A percentile compares a stretch with the other conserved stretches of the same genome.
phyloP scores from a whole-genome alignment of 805 yeast species.

The Metschnikowia santaceciliae region DNA sequence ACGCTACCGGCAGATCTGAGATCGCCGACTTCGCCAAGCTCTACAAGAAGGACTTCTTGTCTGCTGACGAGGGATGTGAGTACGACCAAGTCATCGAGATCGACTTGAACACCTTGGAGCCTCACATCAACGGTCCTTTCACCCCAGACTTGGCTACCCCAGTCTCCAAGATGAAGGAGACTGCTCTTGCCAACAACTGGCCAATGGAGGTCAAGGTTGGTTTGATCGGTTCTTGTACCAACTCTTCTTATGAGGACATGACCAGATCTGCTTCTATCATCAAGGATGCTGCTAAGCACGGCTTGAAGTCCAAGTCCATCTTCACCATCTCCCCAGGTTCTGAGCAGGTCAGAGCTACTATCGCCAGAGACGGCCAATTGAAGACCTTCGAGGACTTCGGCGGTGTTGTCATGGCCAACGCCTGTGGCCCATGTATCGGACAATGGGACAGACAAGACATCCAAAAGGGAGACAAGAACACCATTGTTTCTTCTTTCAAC shows the following conservation, averaged over 20 bases:
- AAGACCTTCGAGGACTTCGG: slow-evolving; percentile 87
- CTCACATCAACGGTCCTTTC: slow-evolving; percentile 96
- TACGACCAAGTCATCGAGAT: slow-evolving; percentile 92
- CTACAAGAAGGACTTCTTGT: slow-evolving; percentile 60
- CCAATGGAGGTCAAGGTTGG: slow-evolving; percentile 91
- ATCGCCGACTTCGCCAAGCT: slow-evolving; percentile 77
- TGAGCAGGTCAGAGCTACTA: slow-evolving; percentile 97
- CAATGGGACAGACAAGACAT: slow-evolving; percentile 97
- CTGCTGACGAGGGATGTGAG: slow-evolving; percentile 90
- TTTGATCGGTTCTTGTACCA: slow-evolving; percentile 97
- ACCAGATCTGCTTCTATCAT: slow-evolving; percentile 92
- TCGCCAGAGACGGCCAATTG: slow-evolving; percentile 92
- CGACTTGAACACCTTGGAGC: slow-evolving; percentile 85
- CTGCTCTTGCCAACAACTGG: slow-evolving; percentile 84
- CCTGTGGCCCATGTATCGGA: slow-evolving; percentile 99
- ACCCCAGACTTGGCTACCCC: slow-evolving; percentile 98
- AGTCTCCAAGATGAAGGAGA: slow-evolving; percentile 78
- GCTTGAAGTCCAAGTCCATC: slow-evolving; percentile 86
- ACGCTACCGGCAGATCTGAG: slow-evolving; percentile 80
- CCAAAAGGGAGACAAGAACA: slow-evolving; percentile 92
- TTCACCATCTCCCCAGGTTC: slow-evolving; percentile 97
- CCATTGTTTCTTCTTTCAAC: slow-evolving; percentile 95
- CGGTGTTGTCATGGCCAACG: slow-evolving; percentile 92
- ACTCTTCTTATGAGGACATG: slow-evolving; percentile 98
- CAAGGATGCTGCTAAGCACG: slow-evolving; percentile 84